A percentile compares a stretch with the other conserved stretches of the same genome.
Evolutionary conservation across 2,329 filamentous ascomycete genomes (phyloP).

Genomic region (Monascus ruber): DNA sequence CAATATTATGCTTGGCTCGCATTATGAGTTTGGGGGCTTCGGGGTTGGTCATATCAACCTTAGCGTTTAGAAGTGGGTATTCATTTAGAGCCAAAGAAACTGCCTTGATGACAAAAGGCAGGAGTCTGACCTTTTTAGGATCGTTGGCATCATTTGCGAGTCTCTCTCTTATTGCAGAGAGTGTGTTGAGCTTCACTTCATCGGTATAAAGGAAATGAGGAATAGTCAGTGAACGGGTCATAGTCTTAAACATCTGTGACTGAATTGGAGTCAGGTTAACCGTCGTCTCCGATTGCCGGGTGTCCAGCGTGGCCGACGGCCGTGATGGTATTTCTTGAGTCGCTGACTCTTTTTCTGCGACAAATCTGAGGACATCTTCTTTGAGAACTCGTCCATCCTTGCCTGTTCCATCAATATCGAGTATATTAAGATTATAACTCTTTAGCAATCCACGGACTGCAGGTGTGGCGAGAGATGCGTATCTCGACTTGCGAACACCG

Average conservation of each 20-base stretch:
- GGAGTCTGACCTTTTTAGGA: constrained; percentile 65
- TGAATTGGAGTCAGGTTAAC: constrained; percentile 67
- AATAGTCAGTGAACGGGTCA: constrained; percentile 83
- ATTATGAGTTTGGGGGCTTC: constrained; percentile 64
- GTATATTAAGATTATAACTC: constrained; percentile 65
- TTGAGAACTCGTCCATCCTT: constrained; percentile 86
- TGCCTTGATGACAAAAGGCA: constrained; percentile 94
- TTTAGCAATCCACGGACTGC: constrained; percentile 83
- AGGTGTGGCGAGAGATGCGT: constrained; percentile 72
- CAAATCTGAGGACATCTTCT: constrained; percentile 72
- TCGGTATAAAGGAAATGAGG: constrained; percentile 95
- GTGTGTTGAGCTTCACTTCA: constrained; percentile 67
- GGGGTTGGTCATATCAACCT: constrained; percentile 54
- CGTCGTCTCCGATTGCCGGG: constrained; percentile 53
- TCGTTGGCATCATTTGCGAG: constrained; percentile 52
- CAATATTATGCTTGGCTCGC: constrained; percentile 84
- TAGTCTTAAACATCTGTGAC: constrained; percentile 90
- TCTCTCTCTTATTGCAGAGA: constrained; percentile 60
- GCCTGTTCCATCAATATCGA: constrained; percentile 70
- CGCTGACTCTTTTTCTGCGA: constrained; percentile 41
- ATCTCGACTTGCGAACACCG: constrained; percentile 40
- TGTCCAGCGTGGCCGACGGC: constrained; percentile 25
- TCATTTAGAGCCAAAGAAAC: constrained; percentile 72
- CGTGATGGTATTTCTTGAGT: constrained; percentile 14
- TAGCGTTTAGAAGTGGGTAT: constrained; percentile 78